These are phyloP conservation scores for Corylus heterophylla DNA, from an alignment of 306 rosid species.

Conservation along the genomic window DNA sequence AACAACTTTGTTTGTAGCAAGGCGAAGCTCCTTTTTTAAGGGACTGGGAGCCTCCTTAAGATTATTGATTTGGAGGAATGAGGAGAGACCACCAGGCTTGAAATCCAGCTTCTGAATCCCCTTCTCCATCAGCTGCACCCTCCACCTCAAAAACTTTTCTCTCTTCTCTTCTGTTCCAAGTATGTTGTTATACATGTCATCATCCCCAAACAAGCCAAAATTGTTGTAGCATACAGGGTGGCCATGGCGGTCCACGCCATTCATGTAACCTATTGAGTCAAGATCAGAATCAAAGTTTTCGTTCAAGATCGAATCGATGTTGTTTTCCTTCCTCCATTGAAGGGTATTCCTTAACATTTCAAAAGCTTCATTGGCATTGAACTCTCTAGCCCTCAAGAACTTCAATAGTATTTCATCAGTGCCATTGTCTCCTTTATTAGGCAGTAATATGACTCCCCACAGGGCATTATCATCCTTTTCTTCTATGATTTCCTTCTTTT, in stretches of 20 bases:
- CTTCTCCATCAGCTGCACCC: conserved; percentile 55
- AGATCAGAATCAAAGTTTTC: conserved; percentile 37
- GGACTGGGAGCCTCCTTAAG: conserved; percentile 49
- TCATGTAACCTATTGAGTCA: conserved; percentile 30
- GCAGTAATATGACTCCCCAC: conserved; percentile 49
- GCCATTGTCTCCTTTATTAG: conserved; percentile 40
- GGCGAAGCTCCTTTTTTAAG: conserved; percentile 42
- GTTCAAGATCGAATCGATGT: conserved; percentile 39
- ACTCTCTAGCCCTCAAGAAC: conserved; percentile 55
- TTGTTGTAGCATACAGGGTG: conserved; percentile 54
- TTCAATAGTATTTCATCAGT: conserved; percentile 43
- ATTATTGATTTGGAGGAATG: conserved; percentile 53
- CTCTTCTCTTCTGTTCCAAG: conserved; percentile 45
- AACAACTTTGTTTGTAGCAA: conserved; percentile 41
- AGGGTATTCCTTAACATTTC: conserved; percentile 57
- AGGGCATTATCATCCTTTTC: conserved; percentile 24
- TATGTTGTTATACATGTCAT: conserved; percentile 41
- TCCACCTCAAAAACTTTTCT: conserved; percentile 44
- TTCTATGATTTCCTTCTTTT: neutral
- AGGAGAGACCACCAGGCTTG: conserved; percentile 50
- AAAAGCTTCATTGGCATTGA: conserved; percentile 42
- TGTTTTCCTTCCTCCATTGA: conserved; percentile 48
- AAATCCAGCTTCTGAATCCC: conserved; percentile 46
- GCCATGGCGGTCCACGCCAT: conserved; percentile 47
- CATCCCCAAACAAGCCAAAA: conserved; percentile 38